Evolutionary conservation across 768 basidiomycete genomes (phyloP).

Genomic region (Punctularia strigosozonata): DNA sequence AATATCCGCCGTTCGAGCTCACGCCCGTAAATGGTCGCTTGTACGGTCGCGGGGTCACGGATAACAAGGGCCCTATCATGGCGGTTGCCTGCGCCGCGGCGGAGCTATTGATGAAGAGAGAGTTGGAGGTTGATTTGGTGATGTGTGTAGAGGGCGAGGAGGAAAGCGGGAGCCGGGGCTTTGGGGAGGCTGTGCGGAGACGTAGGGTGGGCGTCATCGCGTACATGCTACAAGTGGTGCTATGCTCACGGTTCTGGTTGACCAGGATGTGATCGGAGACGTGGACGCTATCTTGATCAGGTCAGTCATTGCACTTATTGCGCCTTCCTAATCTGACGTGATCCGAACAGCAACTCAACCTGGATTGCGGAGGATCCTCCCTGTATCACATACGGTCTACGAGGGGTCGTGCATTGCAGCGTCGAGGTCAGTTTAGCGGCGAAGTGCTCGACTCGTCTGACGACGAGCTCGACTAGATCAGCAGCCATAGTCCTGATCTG

Average conservation of each 20-base stretch:
- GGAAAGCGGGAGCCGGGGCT: slow-evolving; percentile 86
- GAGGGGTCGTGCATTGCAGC: slow-evolving; percentile 86
- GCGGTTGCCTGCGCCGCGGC: slow-evolving; percentile 87
- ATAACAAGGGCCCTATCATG: slow-evolving; percentile 93
- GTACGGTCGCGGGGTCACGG: slow-evolving; percentile 85
- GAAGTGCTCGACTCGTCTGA: background rate
- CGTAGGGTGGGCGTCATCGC: slow-evolving; percentile 48
- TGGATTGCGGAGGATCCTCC: slow-evolving; percentile 92
- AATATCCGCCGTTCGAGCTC: slow-evolving; percentile 72
- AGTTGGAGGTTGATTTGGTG: slow-evolving; percentile 77
- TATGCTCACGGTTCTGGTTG: background rate
- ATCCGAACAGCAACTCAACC: slow-evolving; percentile 66
- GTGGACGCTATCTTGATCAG: slow-evolving; percentile 87
- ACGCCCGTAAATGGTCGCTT: slow-evolving; percentile 80
- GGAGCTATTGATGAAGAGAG: slow-evolving; percentile 56
- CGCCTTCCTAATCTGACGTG: background rate
- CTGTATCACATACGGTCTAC: slow-evolving; percentile 89
- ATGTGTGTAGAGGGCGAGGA: slow-evolving; percentile 95
- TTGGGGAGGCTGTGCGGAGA: slow-evolving; percentile 60
- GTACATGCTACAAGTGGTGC: background rate
- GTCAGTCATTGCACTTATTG: slow-evolving; percentile 21
- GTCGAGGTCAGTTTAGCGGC: slow-evolving; percentile 40
- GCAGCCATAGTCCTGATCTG: slow-evolving; percentile 62
- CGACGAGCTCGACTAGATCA: slow-evolving; percentile 33
- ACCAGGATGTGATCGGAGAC: slow-evolving; percentile 66